Base-by-base conservation (phyloP, 2,329 filamentous ascomycete species). In the Chalara sp. region DNA sequence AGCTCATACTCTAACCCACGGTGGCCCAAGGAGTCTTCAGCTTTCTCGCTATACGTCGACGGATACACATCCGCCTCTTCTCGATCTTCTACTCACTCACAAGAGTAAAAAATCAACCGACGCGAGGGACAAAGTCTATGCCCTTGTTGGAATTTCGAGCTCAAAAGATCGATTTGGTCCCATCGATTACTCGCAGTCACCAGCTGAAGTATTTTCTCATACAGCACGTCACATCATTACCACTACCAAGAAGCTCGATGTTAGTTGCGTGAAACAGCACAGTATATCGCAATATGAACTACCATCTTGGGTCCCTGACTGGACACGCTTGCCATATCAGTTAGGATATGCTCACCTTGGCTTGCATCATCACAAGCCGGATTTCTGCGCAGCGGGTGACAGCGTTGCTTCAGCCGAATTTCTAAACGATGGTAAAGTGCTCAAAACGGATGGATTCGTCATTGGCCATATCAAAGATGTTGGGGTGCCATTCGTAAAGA, bases 51-150 rank as follows among this genome's bases (percentile, higher is more conserved):
- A 56, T 40, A 55, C 52, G 3, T 53, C 54, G 28, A 42, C 40
- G 7, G 37, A 40, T 4, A 30, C 49, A 12, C 48, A 49, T 6
- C 56, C 58, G 32, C 55, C 61, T 6, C 52, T 64, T 5, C 43
- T 62, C 6, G 62, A 64, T 41, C 46, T 62, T 1, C 50, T 63
- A 3, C 52, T 59, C 29, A 56, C 56, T 0, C 61, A 63, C 33
- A 61, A 61, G 44, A 60, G 59, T 46, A 64, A 63, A 48, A 56
- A 57, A 28, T 59, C 61, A 6, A 60, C 58, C 0, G 62, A 63
- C 46, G 57, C 60, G 7, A 63, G 53, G 46, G 61, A 63, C 42
- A 63, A 64, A 53, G 59, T 64, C 0, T 63, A 58, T 48, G 62
- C 60, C 5, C 46, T 64, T 6, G 51, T 63, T 2, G 62, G 62